Conservation (phyloP, 2,329 filamentous ascomycete genomes). For the Nigrograna mackinnonii region DNA sequence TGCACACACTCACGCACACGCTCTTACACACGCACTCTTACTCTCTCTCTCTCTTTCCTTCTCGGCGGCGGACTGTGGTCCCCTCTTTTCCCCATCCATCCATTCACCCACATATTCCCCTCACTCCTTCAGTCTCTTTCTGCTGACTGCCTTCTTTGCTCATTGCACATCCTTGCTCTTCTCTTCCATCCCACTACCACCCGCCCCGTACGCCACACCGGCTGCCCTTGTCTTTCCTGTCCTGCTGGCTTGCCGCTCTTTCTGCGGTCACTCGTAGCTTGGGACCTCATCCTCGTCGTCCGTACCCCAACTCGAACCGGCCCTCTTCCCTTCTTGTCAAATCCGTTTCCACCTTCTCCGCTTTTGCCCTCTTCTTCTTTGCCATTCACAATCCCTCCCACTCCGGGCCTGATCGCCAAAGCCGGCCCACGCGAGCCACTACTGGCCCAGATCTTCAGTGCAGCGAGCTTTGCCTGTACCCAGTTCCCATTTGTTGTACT, state of each 20-base stretch:
- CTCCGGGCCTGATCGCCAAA: conserved; percentile 37
- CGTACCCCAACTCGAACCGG: conserved; percentile 37
- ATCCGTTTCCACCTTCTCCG: conserved; percentile 38
- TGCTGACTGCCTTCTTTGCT: conserved; percentile 25
- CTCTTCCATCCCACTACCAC: conserved; percentile 32
- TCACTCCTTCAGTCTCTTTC: conserved; percentile 5
- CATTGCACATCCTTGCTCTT: conserved; percentile 41
- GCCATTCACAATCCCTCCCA: conserved; percentile 24
- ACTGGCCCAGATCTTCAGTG: conserved; percentile 40
- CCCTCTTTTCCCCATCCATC: background rate
- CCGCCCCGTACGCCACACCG: conserved; percentile 39
- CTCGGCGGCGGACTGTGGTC: background rate
- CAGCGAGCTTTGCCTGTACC: conserved; percentile 31
- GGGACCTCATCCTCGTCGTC: conserved; percentile 33
- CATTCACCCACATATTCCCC: background rate
- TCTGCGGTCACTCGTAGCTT: conserved; percentile 27
- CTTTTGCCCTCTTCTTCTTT: conserved; percentile 30
- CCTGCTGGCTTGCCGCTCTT: conserved; percentile 36
- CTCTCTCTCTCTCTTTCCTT: no score
- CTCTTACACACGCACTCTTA: conserved; percentile 21
- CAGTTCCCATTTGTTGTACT: conserved; percentile 23
- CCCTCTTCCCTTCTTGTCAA: conserved; percentile 40
- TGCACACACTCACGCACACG: no score
- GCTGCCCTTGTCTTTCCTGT: conserved; percentile 36
- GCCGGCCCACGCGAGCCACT: conserved; percentile 37